phyloP scores from a whole-genome alignment of 495 filamentous ascomycete species.

The Neurospora tetraspora region DNA sequence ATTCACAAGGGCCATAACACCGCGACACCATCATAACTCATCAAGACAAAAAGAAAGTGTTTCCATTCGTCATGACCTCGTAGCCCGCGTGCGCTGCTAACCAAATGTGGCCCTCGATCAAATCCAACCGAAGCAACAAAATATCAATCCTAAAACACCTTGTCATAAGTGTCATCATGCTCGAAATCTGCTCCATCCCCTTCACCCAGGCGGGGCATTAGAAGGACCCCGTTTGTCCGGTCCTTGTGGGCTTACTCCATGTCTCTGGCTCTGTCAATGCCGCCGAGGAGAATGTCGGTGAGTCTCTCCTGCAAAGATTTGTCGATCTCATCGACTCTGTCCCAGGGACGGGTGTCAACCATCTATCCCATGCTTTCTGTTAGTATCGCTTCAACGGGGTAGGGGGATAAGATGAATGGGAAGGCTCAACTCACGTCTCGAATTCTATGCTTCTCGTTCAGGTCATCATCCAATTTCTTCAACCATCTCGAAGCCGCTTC shows the following conservation, averaged over 20 bases:
- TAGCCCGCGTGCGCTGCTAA: not conserved
- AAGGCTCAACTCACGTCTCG: constrained; percentile 6
- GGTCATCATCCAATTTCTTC: constrained; percentile 4
- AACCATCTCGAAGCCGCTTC: constrained; percentile 31
- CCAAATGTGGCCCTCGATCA: not conserved
- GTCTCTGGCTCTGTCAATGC: constrained; percentile 1
- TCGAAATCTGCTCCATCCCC: not conserved
- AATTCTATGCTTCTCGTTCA: constrained; percentile 3
- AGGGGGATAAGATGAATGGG: not conserved
- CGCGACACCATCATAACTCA: not conserved
- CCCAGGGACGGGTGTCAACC: constrained; percentile 11
- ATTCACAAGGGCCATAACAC: not conserved
- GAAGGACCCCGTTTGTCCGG: not conserved
- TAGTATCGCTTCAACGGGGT: not conserved
- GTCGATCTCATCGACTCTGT: constrained; percentile 2
- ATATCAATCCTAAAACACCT: not conserved
- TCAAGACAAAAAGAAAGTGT: not conserved
- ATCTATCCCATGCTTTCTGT: constrained; percentile 1
- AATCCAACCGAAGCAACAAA: not conserved
- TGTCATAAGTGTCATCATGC: not conserved
- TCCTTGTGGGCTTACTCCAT: not conserved
- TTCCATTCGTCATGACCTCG: not conserved
- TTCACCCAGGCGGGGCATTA: not conserved
- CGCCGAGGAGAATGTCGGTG: constrained; percentile 8
- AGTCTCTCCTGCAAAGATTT: constrained; percentile 6